A percentile compares a stretch with the other conserved stretches of the same genome.
phyloP scores from a whole-genome alignment of 2,329 filamentous ascomycete genomes.

The Aspergillus felis region DNA sequence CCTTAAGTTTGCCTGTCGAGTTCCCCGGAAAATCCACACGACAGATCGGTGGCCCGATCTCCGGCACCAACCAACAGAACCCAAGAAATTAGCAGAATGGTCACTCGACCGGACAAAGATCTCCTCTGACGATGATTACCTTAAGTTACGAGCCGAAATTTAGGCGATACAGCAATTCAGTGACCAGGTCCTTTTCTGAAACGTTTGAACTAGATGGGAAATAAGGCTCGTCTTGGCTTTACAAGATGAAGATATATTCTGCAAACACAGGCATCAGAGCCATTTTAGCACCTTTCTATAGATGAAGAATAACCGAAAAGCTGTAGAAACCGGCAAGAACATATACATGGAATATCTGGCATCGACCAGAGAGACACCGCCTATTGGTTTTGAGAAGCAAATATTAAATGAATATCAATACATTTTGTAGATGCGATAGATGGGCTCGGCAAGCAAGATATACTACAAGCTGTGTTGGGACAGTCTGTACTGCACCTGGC shows the following conservation, averaged over 20 bases:
- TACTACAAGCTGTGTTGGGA: neutral
- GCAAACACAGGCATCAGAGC: neutral
- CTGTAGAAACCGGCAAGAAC: neutral
- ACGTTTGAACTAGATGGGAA: too few relatives aligned
- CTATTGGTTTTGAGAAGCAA: neutral
- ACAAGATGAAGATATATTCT: neutral
- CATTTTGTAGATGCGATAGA: neutral
- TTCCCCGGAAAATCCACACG: neutral
- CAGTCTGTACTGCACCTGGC: neutral
- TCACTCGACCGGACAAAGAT: neutral
- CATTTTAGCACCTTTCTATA: neutral
- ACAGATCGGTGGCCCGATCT: neutral
- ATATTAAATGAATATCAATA: neutral
- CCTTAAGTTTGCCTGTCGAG: neutral
- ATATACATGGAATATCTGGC: neutral
- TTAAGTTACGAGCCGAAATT: neutral
- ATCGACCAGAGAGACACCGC: neutral
- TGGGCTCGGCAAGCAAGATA: neutral
- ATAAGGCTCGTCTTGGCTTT: neutral
- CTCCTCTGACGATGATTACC: neutral
- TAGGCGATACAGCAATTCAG: neutral
- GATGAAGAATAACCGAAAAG: too few relatives aligned
- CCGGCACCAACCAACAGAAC: neutral
- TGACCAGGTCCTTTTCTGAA: neutral
- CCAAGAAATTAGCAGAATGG: neutral